Percentiles rank a stretch among this genome's conserved stretches.
Evolutionary conservation across 202 grass and related monocot species (phyloP).

Genomic region (Miscanthus sacchariflorus): DNA sequence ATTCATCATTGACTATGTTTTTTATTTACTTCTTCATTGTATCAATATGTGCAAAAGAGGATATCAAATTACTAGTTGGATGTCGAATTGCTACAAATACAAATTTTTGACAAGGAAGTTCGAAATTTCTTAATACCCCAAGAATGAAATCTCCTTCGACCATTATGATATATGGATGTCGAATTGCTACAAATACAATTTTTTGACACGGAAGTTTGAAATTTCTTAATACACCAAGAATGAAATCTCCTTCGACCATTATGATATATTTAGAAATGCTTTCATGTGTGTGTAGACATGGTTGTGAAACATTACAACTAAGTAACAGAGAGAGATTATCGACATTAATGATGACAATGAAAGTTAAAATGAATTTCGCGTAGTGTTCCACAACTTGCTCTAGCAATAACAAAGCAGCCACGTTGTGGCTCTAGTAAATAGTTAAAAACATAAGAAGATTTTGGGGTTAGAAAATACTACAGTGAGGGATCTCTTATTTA

Average conservation of each 20-base stretch:
- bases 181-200: too few species aligned
- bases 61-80: not conserved
- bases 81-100: not conserved
- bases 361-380: not conserved
- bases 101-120: too few species aligned
- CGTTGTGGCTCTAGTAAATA: not conserved
- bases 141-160: not conserved
- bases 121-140: not conserved
- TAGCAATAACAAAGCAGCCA: not conserved
- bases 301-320: not conserved
- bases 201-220: too few species aligned
- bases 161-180: not conserved
- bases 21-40: too few species aligned
- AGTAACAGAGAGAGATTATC: not conserved
- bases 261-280: not conserved
- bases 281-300: not conserved
- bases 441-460: not conserved
- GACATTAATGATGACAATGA: not conserved
- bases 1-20: too few species aligned
- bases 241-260: not conserved
- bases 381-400: too few species aligned
- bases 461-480: not conserved
- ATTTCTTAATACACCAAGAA: not conserved
- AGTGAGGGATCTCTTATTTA: not conserved
- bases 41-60: not conserved